These are phyloP conservation scores for Annulohypoxylon truncatum DNA, from an alignment of 2,329 filamentous ascomycete genomes.

Conservation along the genomic window DNA sequence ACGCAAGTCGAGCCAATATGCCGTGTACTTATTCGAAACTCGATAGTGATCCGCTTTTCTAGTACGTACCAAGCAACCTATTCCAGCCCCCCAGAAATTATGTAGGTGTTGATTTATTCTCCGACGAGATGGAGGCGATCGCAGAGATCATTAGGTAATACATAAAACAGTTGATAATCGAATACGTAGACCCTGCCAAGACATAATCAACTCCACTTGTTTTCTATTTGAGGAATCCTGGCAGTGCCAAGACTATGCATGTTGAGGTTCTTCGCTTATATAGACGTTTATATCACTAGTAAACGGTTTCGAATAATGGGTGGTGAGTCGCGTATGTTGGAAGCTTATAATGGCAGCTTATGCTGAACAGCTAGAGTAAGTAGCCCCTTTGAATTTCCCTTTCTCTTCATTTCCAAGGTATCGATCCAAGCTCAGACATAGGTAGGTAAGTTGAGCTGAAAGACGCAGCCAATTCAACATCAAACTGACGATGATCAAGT, in stretches of 20 bases:
- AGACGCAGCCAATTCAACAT: not conserved
- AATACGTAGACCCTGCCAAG: slow-evolving; percentile 27
- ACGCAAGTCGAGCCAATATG: not conserved
- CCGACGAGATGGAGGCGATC: slow-evolving; percentile 34
- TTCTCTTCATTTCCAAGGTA: not conserved
- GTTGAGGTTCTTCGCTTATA: not conserved
- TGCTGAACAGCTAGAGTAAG: not conserved
- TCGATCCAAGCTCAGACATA: not conserved
- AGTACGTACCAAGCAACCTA: not conserved
- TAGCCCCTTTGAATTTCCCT: not conserved
- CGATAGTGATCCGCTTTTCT: slow-evolving; percentile 19
- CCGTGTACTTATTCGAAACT: slow-evolving; percentile 5
- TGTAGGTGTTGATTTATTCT: slow-evolving; percentile 22
- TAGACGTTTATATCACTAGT: not conserved
- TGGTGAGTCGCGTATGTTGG: not conserved
- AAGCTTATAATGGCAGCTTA: not conserved
- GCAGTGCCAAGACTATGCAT: slow-evolving; percentile 14
- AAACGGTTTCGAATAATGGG: not conserved
- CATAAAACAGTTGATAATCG: not conserved
- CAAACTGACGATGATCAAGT: not conserved
- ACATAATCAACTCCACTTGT: slow-evolving; percentile 13
- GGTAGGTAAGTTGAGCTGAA: not conserved
- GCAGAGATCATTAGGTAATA: slow-evolving; percentile 34
- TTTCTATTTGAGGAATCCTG: slow-evolving; percentile 1
- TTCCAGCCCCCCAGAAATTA: not conserved